Conservation (phyloP, 2,329 filamentous ascomycete genomes). For the Monosporascus sp. region DNA sequence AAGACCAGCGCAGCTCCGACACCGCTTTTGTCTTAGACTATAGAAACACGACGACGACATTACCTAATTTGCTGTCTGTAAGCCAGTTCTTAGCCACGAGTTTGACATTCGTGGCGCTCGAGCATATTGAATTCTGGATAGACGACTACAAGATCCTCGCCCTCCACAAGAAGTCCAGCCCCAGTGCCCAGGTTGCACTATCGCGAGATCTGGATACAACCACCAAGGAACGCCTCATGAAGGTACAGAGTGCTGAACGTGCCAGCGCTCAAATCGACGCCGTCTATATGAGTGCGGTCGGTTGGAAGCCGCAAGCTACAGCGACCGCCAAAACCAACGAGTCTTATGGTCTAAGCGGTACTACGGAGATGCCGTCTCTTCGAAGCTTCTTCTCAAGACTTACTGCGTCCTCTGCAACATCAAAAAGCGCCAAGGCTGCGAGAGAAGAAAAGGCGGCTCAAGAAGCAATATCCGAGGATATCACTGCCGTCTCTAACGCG, state of each 20-base stretch:
- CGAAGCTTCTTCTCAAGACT: constrained; percentile 76
- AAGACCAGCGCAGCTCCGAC: constrained; percentile 58
- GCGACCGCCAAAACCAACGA: constrained; percentile 39
- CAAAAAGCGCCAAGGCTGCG: constrained; percentile 49
- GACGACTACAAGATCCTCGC: constrained; percentile 79
- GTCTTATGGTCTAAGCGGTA: constrained; percentile 39
- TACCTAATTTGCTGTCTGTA: constrained; percentile 80
- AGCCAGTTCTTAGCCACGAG: constrained; percentile 92
- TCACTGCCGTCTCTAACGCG: constrained; percentile 64
- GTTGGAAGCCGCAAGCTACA: constrained; percentile 63
- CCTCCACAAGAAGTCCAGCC: constrained; percentile 80
- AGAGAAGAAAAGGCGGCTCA: constrained; percentile 60
- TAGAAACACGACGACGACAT: constrained; percentile 76
- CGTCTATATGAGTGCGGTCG: constrained; percentile 78
- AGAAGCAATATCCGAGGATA: constrained; percentile 61
- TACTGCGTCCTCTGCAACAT: constrained; percentile 45
- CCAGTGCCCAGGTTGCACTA: constrained; percentile 64
- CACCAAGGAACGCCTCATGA: constrained; percentile 87
- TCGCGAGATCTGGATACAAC: constrained; percentile 74
- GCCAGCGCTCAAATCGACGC: constrained; percentile 92
- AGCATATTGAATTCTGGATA: constrained; percentile 83
- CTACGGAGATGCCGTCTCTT: constrained; percentile 55
- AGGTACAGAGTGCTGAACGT: constrained; percentile 70
- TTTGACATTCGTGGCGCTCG: constrained; percentile 87
- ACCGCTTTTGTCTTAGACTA: constrained; percentile 97